Evolutionary conservation across 441 rosid genomes (phyloP), one percentile per base, ranked within the genome.

Genomic region (Arabidopsis lyrata): DNA sequence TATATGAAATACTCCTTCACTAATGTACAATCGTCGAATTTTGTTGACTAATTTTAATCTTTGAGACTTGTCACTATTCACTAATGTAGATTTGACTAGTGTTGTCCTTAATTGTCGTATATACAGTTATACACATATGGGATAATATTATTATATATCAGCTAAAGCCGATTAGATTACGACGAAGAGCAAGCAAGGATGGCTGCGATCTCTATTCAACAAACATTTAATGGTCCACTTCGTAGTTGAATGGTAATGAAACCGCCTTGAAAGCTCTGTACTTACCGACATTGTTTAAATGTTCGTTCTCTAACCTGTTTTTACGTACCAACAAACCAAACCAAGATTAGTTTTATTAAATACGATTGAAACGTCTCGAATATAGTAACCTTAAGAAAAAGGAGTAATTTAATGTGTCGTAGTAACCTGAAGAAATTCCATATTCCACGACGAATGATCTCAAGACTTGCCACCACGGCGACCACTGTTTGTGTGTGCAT

Each of bases 381-480:
- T 20, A 48, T 24, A 49, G 1, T 49, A 18, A 4, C 1, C 1
- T 16, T 47, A 10, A 32, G 32, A 47, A 15, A 44, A 45, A 0
- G n/a, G 7, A 32, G 6, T 15, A 24, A 24, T 24, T 24, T 24
- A 41, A 41, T 18, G 47, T 50, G 13, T 66, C 2, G 29, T 59
- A 59, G 41, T 62, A 54, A 86, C 93, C 93, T 87, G 84, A 89
- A 92, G 81, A 92, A 92, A 69, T 82, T 90, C 92, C 96, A 92
- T 1, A 92, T 79, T 24, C 97, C 92, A 49, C 92, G 88, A 32
- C 96, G 90, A 61, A 88, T 77, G 31, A 92, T 86, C 84, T 90
- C 96, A 5, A 90, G 85, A 73, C 91, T 60, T 2, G 94, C 91
- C 32, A 87, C 82, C 29, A 85, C 44, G 5, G 87, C 36, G 18